A percentile compares a stretch with the other conserved stretches of the same genome.
phyloP scores from a whole-genome alignment of 2,329 filamentous ascomycete species.

The Clarireedia sp. region DNA sequence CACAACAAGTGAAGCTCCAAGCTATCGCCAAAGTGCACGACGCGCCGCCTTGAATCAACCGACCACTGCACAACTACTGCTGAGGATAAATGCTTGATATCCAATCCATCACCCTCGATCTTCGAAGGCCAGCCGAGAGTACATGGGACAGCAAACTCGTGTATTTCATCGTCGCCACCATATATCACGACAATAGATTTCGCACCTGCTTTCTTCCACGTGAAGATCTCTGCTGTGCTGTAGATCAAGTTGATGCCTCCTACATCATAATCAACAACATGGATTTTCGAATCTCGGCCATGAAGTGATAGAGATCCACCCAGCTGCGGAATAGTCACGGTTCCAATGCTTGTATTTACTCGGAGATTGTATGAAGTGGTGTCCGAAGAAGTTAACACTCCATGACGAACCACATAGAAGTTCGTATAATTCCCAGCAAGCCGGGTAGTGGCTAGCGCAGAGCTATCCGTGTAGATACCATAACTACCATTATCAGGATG shows the following conservation, averaged over 20 bases:
- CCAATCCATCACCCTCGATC: constrained; percentile 26
- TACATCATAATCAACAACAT: constrained; percentile 58
- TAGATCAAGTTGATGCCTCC: constrained; percentile 53
- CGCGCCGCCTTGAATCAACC: constrained; percentile 43
- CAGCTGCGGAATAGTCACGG: constrained; percentile 50
- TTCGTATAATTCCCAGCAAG: constrained; percentile 45
- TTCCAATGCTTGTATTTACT: constrained; percentile 50
- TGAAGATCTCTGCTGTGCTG: constrained; percentile 62
- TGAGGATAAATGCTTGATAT: constrained; percentile 21
- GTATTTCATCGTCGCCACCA: constrained; percentile 50
- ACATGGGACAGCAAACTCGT: constrained; percentile 49
- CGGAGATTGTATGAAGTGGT: constrained; percentile 56
- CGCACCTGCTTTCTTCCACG: constrained; percentile 55
- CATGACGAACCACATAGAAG: constrained; percentile 61
- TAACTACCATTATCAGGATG: constrained; percentile 40
- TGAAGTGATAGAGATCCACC: constrained; percentile 49
- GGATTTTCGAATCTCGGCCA: constrained; percentile 59
- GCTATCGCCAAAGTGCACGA: constrained; percentile 38
- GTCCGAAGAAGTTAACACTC: constrained; percentile 50
- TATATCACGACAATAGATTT: constrained; percentile 58
- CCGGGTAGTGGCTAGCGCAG: constrained; percentile 45
- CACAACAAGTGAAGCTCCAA: constrained; percentile 37
- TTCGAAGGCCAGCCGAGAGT: constrained; percentile 27
- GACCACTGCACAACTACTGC: constrained; percentile 43
- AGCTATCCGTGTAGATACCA: constrained; percentile 44